Base-by-base conservation (phyloP, 352 stramenopile species). In the Pythium sp. region DNA sequence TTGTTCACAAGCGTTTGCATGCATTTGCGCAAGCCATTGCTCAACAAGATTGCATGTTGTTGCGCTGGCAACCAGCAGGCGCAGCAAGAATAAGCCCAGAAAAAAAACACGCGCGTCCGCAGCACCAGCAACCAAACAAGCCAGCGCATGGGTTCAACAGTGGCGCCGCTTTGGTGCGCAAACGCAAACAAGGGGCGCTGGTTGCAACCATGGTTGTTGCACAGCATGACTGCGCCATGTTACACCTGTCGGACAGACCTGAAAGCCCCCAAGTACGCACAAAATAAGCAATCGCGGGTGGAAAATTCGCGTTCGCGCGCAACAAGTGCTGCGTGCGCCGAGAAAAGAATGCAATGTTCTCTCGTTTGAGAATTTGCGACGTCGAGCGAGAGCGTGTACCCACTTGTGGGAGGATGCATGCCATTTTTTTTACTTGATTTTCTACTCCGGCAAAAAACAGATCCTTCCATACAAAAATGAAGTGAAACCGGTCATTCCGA, bases 281-380 rank as follows among this genome's bases (percentile, higher is more conserved):
- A 58, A 9, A 58, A 38, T 58, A 58, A 58, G 53, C 53, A 58
- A 38, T 58, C 53, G 53, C 53, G 11, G 8, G 53, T 24, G 14
- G 26, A 58, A 24, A 38, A 38, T 58, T 58, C 53, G 24, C 53
- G 6, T 9, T 32, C 49, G 26, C 22, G 28, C 9, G 9, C 36
- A 43, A 43, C 36, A 43, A 43, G 11, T 18, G 36, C 9, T 15
- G 43, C 43, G 18, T 51, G 43, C 43, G 43, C 43, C 43, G 18
- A 24, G 41, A 49, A 49, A 49, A 18, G 5, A 20, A 20, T 18
- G 41, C 20, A 22, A 20, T 51, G 18, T 24, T 51, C 43, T 51
- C 26, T 58, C 53, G 53, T 38, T 26, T 38, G 53, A 51, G 43
- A 57, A 30, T 57, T 32, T 30, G 49, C 22, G 47, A 55, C 0